A percentile compares a stretch with the other conserved stretches of the same genome.
These are phyloP conservation scores for Talaromyces sp. DNA, from an alignment of 2,329 filamentous ascomycete genomes.

Conservation along the genomic window DNA sequence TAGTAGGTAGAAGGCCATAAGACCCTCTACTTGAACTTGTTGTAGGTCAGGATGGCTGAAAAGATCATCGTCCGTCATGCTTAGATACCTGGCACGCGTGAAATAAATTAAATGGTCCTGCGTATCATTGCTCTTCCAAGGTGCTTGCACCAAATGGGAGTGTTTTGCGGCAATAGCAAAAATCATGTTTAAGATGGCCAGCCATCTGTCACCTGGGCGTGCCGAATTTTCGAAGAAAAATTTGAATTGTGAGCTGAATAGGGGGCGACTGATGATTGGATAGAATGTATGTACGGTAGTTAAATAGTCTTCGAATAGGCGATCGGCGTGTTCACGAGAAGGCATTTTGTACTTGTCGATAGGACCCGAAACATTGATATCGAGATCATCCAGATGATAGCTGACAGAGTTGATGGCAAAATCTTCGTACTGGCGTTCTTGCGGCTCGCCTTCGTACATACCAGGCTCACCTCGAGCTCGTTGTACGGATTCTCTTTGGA, in stretches of 20 bases:
- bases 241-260: conserved; percentile 41
- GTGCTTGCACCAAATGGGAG: conserved; percentile 41
- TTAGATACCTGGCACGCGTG: conserved; percentile 42
- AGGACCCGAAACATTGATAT: conserved; percentile 39
- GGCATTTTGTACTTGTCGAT: conserved; percentile 42
- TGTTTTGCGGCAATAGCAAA: conserved; percentile 46
- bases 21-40: conserved; percentile 44
- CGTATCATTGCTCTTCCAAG: conserved; percentile 39
- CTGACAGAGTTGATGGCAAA: conserved; percentile 35
- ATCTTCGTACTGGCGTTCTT: conserved; percentile 28
- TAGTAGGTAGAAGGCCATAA: conserved; percentile 45
- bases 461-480: conserved; percentile 29
- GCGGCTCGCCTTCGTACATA: conserved; percentile 24
- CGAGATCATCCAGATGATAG: conserved; percentile 45
- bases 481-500: conserved; percentile 39
- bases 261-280: conserved; percentile 43
- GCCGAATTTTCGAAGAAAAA: conserved; percentile 36
- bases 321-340: conserved; percentile 38
- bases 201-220: conserved; percentile 39
- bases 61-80: conserved; percentile 41
- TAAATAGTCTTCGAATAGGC: conserved; percentile 43
- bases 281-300: conserved; percentile 43
- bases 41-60: conserved; percentile 46
- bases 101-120: conserved; percentile 46
- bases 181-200: conserved; percentile 47